Conservation (phyloP, 352 stramenopile genomes). For the Phytophthora rubi region DNA sequence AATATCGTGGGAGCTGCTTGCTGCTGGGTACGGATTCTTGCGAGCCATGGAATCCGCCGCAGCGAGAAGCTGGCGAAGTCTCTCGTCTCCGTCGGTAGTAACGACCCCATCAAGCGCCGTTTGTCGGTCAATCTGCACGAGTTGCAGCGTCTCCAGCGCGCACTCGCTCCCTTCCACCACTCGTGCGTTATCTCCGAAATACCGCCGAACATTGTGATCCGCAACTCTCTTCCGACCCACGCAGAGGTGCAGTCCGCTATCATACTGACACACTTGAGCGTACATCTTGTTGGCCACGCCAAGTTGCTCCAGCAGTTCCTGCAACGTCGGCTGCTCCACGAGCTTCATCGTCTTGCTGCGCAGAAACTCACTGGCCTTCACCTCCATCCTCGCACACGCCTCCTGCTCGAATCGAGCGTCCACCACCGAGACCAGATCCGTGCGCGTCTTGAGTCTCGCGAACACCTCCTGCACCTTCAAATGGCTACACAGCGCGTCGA, state of each 20-base stretch:
- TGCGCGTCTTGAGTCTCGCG: slow-evolving; percentile 22
- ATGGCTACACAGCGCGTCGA: slow-evolving; percentile 58
- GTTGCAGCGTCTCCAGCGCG: slow-evolving; percentile 33
- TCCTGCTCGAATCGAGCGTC: slow-evolving; percentile 65
- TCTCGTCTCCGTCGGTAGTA: slow-evolving; percentile 2
- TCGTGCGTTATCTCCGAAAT: slow-evolving; percentile 3
- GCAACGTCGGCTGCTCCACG: slow-evolving; percentile 47
- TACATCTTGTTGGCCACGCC: slow-evolving; percentile 44
- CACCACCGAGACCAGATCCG: slow-evolving; percentile 64
- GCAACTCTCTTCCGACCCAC: slow-evolving; percentile 32
- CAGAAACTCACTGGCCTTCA: slow-evolving; percentile 38
- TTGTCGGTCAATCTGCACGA: slow-evolving; percentile 40
- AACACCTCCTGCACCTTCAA: slow-evolving; percentile 54
- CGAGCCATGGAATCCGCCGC: slow-evolving; percentile 17
- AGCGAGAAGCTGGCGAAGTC: slow-evolving; percentile 21
- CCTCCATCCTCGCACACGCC: slow-evolving; percentile 52
- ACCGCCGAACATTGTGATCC: not conserved
- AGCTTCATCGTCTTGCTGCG: slow-evolving; percentile 67
- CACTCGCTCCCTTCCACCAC: slow-evolving; percentile 12
- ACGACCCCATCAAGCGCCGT: slow-evolving; percentile 7
- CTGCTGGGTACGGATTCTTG: slow-evolving; percentile 4
- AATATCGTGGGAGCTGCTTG: not conserved
- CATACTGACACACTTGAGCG: slow-evolving; percentile 49
- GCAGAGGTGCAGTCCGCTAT: slow-evolving; percentile 51
- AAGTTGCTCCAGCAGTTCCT: slow-evolving; percentile 58